Evolutionary conservation across 257 asterid genomes (phyloP).

Genomic region (Avicennia marina): DNA sequence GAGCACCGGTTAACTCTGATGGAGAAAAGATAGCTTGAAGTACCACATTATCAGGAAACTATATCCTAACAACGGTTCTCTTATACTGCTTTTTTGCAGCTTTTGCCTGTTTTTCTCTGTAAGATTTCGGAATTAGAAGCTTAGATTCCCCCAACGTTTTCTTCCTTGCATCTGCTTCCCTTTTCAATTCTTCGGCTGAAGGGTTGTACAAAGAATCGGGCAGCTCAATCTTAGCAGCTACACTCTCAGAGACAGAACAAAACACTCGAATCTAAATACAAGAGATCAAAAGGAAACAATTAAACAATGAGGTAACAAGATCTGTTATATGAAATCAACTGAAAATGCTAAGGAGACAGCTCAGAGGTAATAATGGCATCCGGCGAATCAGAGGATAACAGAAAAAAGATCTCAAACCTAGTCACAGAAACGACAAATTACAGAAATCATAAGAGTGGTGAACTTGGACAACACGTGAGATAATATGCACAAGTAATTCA

Average conservation of each 20-base stretch:
- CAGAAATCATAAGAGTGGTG: too few relatives aligned
- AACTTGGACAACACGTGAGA: too few relatives aligned
- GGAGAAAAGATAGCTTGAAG: constrained; percentile 89
- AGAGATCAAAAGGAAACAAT: too few relatives aligned
- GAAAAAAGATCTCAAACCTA: too few relatives aligned
- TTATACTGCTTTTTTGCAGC: constrained; percentile 64
- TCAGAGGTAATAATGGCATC: too few relatives aligned
- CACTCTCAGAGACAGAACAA: constrained; percentile 81
- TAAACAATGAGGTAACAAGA: too few relatives aligned
- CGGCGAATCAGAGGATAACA: too few relatives aligned
- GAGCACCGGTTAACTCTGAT: constrained; percentile 58
- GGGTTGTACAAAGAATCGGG: constrained; percentile 82
- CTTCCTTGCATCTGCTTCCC: constrained; percentile 73
- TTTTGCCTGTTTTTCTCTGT: constrained; percentile 81
- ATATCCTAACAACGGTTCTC: constrained; percentile 67
- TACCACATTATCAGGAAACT: constrained; percentile 91
- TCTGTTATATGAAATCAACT: too few relatives aligned
- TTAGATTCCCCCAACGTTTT: constrained; percentile 80
- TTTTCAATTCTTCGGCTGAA: constrained; percentile 64
- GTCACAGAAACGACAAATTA: too few relatives aligned
- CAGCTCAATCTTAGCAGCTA: constrained; percentile 76
- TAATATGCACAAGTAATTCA: too few relatives aligned
- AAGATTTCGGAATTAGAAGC: constrained; percentile 88
- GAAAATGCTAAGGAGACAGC: too few relatives aligned
- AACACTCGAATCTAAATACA: constrained; percentile 63